Percentiles rank a stretch among this genome's conserved stretches.
Evolutionary conservation across 441 rosid genomes (phyloP).

Genomic region (Gossypium schwendimanii): DNA sequence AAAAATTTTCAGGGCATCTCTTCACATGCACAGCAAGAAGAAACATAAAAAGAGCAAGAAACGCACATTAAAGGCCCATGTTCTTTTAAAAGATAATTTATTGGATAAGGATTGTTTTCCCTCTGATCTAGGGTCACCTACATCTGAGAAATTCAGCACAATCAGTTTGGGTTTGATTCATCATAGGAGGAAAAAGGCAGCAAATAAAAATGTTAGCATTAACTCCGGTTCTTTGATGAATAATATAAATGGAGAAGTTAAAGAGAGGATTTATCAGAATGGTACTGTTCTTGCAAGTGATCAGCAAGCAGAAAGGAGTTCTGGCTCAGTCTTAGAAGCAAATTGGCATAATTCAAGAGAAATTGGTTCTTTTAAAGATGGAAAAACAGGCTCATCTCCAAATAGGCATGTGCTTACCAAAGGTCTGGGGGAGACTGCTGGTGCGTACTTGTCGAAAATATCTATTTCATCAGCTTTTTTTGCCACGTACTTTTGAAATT

Average conservation of each 20-base stretch:
- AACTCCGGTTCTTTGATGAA: conserved; percentile 20
- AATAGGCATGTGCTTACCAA: conserved; percentile 17
- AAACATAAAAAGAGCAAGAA: conserved; percentile 42
- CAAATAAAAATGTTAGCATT: conserved; percentile 19
- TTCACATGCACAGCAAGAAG: conserved; percentile 39
- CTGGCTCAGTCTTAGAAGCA: conserved; percentile 23
- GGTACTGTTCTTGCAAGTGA: conserved; percentile 36
- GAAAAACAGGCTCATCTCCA: conserved; percentile 27
- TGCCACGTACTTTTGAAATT: neutral
- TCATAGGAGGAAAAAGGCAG: conserved; percentile 17
- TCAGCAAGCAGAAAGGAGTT: conserved; percentile 22
- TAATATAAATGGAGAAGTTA: conserved; percentile 25
- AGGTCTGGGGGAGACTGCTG: neutral
- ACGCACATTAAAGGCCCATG: conserved; percentile 12
- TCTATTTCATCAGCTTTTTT: neutral
- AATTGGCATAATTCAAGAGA: conserved; percentile 24
- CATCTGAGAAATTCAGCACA: conserved; percentile 29
- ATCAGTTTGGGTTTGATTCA: conserved; percentile 17
- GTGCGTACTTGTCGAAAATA: neutral
- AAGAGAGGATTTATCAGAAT: conserved; percentile 37
- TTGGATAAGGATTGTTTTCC: conserved; percentile 20
- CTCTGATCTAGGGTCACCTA: conserved; percentile 42
- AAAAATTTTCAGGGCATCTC: conserved; percentile 36
- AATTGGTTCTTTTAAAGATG: conserved; percentile 26
- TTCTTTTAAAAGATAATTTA: conserved; percentile 28